A percentile compares a stretch with the other conserved stretches of the same genome.
These are phyloP conservation scores for Neofusicoccum ribis DNA, from an alignment of 2,329 filamentous ascomycete genomes.

Conservation along the genomic window DNA sequence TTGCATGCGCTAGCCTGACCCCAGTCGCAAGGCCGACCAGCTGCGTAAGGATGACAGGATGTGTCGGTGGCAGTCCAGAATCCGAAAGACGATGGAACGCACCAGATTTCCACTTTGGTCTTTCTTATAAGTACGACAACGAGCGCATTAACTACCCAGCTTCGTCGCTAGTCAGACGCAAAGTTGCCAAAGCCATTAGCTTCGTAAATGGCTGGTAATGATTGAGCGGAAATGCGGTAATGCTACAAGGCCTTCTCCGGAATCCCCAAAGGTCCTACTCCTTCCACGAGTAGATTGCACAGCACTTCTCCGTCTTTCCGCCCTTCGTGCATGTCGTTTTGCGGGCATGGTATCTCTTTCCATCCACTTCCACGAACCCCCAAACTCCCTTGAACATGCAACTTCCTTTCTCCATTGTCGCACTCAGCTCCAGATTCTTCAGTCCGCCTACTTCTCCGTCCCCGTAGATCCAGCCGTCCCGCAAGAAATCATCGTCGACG, in stretches of 20 bases:
- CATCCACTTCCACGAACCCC: not conserved
- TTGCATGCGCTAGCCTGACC: too few relatives aligned
- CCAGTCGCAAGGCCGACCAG: too few relatives aligned
- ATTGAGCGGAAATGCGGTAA: not conserved
- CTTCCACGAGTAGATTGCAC: not conserved
- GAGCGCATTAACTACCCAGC: too few relatives aligned
- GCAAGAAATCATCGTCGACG: not conserved
- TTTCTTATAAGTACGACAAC: too few relatives aligned
- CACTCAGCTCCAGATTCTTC: not conserved
- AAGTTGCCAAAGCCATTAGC: too few relatives aligned
- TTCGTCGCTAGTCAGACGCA: too few relatives aligned
- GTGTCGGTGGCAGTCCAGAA: too few relatives aligned
- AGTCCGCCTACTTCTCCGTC: not conserved
- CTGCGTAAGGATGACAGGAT: too few relatives aligned
- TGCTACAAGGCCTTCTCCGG: not conserved
- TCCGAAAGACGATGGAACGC: too few relatives aligned
- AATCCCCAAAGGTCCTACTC: not conserved
- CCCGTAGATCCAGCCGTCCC: not conserved
- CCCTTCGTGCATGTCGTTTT: not conserved
- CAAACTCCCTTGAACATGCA: not conserved
- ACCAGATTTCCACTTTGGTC: too few relatives aligned
- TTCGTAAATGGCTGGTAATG: too few relatives aligned
- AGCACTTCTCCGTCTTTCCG: not conserved
- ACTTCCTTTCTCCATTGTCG: not conserved
- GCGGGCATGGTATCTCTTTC: not conserved